A percentile compares a stretch with the other conserved stretches of the same genome.
Conservation (phyloP, 106 monocot genomes). For the Dendrobium officinale region DNA sequence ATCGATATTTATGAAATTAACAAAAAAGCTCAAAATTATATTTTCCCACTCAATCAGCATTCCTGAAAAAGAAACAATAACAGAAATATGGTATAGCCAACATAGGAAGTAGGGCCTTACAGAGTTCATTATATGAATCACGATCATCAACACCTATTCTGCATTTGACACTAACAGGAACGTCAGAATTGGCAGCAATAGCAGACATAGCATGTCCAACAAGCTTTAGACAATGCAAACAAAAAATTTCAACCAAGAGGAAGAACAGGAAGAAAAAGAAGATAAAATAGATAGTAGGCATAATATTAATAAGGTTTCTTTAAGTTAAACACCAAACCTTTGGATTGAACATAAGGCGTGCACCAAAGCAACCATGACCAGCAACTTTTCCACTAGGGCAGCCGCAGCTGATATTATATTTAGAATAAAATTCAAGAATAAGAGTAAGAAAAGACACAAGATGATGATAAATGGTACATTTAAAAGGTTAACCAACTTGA, state of each 20-base stretch:
- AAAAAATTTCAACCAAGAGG: constrained; percentile 7
- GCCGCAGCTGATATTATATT: constrained; percentile 63
- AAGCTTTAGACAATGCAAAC: constrained; percentile 47
- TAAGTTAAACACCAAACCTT: constrained; percentile 45
- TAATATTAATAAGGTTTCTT: background rate
- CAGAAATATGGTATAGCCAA: background rate
- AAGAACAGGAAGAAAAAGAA: background rate
- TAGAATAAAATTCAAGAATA: constrained; percentile 3
- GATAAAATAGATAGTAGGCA: background rate
- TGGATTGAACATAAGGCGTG: constrained; percentile 87
- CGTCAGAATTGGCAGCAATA: constrained; percentile 76
- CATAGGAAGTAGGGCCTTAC: constrained; percentile 34
- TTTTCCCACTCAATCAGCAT: background rate
- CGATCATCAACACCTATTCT: constrained; percentile 93
- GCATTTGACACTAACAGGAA: constrained; percentile 97
- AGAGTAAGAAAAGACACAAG: background rate
- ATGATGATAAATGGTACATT: background rate
- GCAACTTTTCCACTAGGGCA: constrained; percentile 98
- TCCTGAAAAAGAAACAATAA: constrained; percentile 1
- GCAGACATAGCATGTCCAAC: constrained; percentile 92
- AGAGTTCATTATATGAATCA: constrained; percentile 92
- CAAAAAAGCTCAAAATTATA: background rate
- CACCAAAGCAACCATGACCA: constrained; percentile 99
- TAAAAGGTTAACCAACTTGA: constrained; percentile 41
- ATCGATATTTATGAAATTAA: background rate